Percentiles rank a stretch among this genome's conserved stretches.
Evolutionary conservation across 2,329 filamentous ascomycete species (phyloP).

Genomic region (Fusarium protoensiforme): DNA sequence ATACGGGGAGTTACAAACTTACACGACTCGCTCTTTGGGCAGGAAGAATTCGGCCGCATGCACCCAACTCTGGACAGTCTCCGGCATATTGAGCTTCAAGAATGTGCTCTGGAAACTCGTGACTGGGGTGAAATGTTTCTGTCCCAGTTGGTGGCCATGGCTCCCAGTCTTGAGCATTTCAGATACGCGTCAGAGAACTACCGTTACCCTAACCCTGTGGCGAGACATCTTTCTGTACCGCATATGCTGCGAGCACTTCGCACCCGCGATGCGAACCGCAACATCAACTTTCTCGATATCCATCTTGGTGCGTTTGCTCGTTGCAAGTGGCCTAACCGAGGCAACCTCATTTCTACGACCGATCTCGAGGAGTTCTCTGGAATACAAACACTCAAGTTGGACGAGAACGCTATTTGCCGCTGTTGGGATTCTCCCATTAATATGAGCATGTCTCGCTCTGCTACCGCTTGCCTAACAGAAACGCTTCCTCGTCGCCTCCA

Average conservation of each 20-base stretch:
- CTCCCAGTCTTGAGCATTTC: constrained; percentile 1
- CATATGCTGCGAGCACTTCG: constrained; percentile 2
- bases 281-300: not conserved
- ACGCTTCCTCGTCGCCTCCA: not conserved
- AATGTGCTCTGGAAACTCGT: not conserved
- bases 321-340: constrained; percentile 3
- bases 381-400: not conserved
- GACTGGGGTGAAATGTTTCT: constrained; percentile 4
- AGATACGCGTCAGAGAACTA: not conserved
- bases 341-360: not conserved
- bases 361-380: not conserved
- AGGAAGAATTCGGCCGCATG: not conserved
- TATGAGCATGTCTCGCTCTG: not conserved
- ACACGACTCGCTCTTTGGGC: not conserved
- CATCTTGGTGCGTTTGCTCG: not conserved
- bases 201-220: not conserved
- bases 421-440: not conserved
- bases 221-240: not conserved
- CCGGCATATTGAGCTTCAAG: not conserved
- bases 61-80: not conserved
- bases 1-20: not conserved
- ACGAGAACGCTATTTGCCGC: not conserved
- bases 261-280: not conserved
- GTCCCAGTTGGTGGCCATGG: not conserved
- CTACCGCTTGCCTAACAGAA: not conserved